These are phyloP conservation scores for Epicoccum nigrum DNA, from an alignment of 2,329 filamentous ascomycete species.

Conservation along the genomic window DNA sequence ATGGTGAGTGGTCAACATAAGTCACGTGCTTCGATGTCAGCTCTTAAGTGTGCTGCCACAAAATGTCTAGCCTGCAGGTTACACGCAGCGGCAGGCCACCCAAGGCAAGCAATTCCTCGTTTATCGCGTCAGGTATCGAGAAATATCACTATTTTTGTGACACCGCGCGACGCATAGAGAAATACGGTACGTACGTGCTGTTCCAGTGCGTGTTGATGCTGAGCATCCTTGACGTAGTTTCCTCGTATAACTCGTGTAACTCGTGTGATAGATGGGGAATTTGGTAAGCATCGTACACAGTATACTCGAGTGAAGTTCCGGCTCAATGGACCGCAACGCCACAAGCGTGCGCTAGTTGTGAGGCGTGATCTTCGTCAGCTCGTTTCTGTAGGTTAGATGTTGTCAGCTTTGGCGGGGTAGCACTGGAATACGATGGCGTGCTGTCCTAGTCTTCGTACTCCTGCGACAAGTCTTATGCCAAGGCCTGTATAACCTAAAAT, in stretches of 20 bases:
- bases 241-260: neutral
- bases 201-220: no score
- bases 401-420: slow-evolving; percentile 29
- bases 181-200: no score
- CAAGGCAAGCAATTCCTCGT: neutral
- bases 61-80: slow-evolving; percentile 4
- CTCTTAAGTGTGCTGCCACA: slow-evolving; percentile 11
- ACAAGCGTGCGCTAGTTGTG: slow-evolving; percentile 20
- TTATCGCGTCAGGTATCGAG: slow-evolving; percentile 11
- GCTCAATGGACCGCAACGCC: slow-evolving; percentile 25
- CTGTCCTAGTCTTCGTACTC: slow-evolving; percentile 13
- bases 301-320: neutral
- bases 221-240: slow-evolving; percentile 1
- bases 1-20: slow-evolving; percentile 6
- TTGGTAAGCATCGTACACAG: slow-evolving; percentile 6
- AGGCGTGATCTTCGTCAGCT: slow-evolving; percentile 14
- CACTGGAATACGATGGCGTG: slow-evolving; percentile 16
- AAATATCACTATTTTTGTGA: neutral
- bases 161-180: neutral
- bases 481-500: slow-evolving; percentile 8
- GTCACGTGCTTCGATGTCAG: slow-evolving; percentile 9
- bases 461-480: neutral
- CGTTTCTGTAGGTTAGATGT: slow-evolving; percentile 8
- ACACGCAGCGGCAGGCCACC: slow-evolving; percentile 6
- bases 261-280: neutral